These are phyloP conservation scores for Malassezia furfur DNA, from an alignment of 1,284 basidiomycete genomes.

Conservation along the genomic window DNA sequence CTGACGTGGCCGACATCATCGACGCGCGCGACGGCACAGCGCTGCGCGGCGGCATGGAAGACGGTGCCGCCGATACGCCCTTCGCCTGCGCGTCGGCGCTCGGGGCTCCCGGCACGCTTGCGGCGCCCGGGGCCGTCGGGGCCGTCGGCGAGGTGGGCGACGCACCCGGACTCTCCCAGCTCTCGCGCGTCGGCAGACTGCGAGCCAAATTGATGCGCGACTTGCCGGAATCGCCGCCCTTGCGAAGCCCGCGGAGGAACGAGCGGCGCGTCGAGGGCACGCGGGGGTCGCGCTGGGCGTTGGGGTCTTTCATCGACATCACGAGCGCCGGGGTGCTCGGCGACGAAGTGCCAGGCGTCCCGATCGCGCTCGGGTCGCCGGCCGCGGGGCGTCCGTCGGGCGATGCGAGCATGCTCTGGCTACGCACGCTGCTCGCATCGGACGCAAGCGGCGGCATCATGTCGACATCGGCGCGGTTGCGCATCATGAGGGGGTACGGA, in stretches of 20 bases:
- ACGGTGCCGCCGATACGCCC: too few relatives aligned
- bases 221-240: background rate
- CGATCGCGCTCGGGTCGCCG: background rate
- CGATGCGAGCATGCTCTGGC: background rate
- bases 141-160: too few relatives aligned
- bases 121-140: too few relatives aligned
- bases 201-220: background rate
- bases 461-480: background rate
- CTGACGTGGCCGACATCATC: too few relatives aligned
- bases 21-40: too few relatives aligned
- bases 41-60: too few relatives aligned
- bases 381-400: background rate
- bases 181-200: background rate
- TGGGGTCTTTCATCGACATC: background rate
- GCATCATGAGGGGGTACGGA: slow-evolving; percentile 8
- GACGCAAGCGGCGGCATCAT: background rate
- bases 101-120: too few relatives aligned
- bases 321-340: background rate
- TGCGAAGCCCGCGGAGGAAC: background rate
- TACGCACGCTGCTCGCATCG: background rate
- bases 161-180: background rate
- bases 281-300: background rate
- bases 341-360: background rate
- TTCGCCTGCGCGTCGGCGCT: too few relatives aligned
- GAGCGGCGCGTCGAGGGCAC: background rate